Percentiles rank a stretch among this genome's conserved stretches.
Evolutionary conservation across 192 early-diverging fungal species (phyloP).

Genomic region (Geranomyces michiganensis): DNA sequence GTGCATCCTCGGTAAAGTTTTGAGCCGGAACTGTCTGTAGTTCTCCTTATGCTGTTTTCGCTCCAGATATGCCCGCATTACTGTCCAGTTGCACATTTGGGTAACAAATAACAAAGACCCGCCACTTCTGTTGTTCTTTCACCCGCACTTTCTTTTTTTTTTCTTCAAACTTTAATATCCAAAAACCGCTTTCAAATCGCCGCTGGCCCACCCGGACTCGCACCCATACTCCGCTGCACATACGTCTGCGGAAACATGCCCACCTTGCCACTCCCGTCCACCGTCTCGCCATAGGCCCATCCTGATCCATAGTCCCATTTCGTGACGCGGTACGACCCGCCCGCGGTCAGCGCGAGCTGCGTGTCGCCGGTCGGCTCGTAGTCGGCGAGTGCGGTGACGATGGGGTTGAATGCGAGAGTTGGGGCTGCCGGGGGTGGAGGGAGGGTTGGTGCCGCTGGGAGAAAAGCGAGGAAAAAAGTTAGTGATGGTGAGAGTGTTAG

Average conservation of each 20-base stretch:
- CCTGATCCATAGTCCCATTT: conserved; percentile 38
- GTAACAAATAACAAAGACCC: no score
- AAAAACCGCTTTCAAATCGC: no score
- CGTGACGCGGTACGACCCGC: conserved; percentile 19
- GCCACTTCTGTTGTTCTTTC: no score
- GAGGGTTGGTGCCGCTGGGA: conserved; percentile 17
- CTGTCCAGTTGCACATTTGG: no score
- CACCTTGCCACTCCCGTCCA: not conserved
- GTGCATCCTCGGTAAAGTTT: no score
- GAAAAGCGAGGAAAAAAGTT: not conserved
- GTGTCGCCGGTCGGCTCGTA: conserved; percentile 10
- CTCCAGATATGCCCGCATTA: no score
- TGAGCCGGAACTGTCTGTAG: no score
- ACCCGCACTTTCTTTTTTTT: no score
- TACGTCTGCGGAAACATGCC: conserved; percentile 37
- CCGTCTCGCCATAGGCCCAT: conserved; percentile 29
- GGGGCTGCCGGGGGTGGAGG: conserved; percentile 27
- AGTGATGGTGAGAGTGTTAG: no score
- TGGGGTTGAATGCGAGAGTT: conserved; percentile 5
- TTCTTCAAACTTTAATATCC: no score
- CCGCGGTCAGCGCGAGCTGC: conserved; percentile 20
- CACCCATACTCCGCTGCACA: conserved; percentile 13
- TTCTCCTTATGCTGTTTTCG: no score
- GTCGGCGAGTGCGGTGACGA: conserved; percentile 26
- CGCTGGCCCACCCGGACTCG: no score